Base-by-base conservation (phyloP, 2,329 filamentous ascomycete genomes). In the Trichoderma asperellum region DNA sequence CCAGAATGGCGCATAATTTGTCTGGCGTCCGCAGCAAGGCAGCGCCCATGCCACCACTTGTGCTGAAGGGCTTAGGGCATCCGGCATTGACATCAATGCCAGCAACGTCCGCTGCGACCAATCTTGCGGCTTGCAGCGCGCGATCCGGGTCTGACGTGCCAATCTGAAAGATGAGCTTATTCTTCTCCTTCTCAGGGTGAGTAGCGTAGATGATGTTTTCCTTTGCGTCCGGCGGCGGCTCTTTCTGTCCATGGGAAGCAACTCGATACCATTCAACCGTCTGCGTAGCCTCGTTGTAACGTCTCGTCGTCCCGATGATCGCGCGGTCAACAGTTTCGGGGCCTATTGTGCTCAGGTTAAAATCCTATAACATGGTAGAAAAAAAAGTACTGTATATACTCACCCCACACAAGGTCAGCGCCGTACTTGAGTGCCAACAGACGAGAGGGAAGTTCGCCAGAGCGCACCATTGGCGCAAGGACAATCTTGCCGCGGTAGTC, bases 41-140 rank as follows among this genome's bases (percentile, higher is more conserved):
- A 0, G 96, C 96, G 60, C 96, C 96, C 96, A 99, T 99, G 60
- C 96, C 96, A 70, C 94, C 94, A 72, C 87, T 88, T 2, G 95
- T 97, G 76, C 92, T 97, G 81, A 99, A 99, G 0, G 95, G 92
- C 80, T 99, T 99, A 0, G 96, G 96, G 77, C 96, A 99, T n/a
- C 96, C 96, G 0, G 96, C 94, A 79, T 99, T 99, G 71, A 99
- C 91, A 79, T 98, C 96, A 74, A 99, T 97, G 70, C 96, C 96
- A 0, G 91, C 90, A 3, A 99, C 96, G 80, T 98, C 93, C 14
- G 83, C 87, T 0, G 94, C 96, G 24, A 99, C 91, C 18, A 97
- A 82, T 65, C 89, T 89, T 2, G 95, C 94, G 0, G 95, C 94
- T 78, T 92, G 83, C 0, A 98, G 94, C 0, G 96, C 96, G 35